Conservation (phyloP, 352 stramenopile genomes). For the Globisporangium irregulare region DNA sequence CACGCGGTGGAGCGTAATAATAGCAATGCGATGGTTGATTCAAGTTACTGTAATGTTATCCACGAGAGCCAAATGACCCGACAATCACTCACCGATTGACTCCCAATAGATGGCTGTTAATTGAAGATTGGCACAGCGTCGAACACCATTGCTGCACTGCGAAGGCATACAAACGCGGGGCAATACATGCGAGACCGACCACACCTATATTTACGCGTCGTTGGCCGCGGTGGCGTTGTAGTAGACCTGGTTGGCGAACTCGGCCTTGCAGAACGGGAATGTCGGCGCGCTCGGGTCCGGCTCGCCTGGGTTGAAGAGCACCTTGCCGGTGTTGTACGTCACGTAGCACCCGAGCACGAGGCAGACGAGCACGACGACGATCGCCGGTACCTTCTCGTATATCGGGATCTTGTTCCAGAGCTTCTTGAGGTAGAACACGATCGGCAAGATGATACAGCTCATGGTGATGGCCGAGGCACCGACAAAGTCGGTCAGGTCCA, state of each 20-base stretch:
- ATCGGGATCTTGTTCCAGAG: slow-evolving; percentile 38
- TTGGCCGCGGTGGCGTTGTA: slow-evolving; percentile 31
- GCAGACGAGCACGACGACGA: slow-evolving; percentile 43
- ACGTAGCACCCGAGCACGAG: slow-evolving; percentile 46
- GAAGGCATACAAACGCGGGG: neutral
- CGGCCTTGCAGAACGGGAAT: slow-evolving; percentile 59
- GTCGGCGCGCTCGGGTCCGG: slow-evolving; percentile 22
- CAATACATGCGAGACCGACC: neutral
- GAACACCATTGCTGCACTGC: neutral
- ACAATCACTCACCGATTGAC: neutral
- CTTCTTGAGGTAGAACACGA: slow-evolving; percentile 53
- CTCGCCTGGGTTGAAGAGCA: slow-evolving; percentile 39
- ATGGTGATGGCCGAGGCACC: slow-evolving; percentile 47
- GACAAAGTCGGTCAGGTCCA: slow-evolving; percentile 54
- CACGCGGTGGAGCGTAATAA: no score
- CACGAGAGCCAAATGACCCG: neutral
- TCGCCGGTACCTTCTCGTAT: slow-evolving; percentile 38
- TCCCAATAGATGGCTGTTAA: neutral
- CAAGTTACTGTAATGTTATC: neutral
- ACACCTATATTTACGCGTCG: slow-evolving; percentile 11
- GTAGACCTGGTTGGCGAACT: slow-evolving; percentile 46
- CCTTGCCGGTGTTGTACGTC: slow-evolving; percentile 46
- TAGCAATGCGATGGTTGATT: neutral
- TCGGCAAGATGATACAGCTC: slow-evolving; percentile 50
- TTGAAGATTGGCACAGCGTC: neutral